Evolutionary conservation across 2,329 filamentous ascomycete species (phyloP).

Genomic region (Beauveria sp.): DNA sequence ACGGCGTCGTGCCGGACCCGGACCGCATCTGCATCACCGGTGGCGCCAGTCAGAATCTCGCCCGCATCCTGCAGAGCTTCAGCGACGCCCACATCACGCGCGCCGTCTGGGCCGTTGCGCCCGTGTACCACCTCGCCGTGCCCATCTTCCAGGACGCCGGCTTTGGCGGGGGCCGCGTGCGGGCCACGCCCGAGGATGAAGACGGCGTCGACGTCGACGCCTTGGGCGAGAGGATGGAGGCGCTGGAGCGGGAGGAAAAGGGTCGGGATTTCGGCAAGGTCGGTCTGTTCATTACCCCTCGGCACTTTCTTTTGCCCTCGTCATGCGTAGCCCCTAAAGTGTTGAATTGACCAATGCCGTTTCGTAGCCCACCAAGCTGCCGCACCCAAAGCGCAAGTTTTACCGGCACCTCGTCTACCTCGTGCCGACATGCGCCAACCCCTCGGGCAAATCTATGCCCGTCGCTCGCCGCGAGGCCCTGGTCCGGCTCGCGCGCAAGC

Average conservation of each 20-base stretch:
- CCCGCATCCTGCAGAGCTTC: constrained; percentile 69
- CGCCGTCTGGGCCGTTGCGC: constrained; percentile 72
- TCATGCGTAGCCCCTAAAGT: neutral
- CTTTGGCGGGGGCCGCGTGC: constrained; percentile 54
- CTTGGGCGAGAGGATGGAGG: constrained; percentile 23
- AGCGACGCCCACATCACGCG: constrained; percentile 70
- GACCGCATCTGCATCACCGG: constrained; percentile 73
- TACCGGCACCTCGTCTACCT: constrained; percentile 86
- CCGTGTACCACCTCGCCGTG: constrained; percentile 78
- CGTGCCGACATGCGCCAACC: constrained; percentile 85
- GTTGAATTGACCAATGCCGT: neutral
- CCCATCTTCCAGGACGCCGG: constrained; percentile 79
- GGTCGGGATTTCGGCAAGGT: constrained; percentile 7
- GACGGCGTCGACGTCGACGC: constrained; percentile 65
- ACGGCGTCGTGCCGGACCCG: constrained; percentile 35
- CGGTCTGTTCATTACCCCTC: neutral
- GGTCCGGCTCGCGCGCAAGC: constrained; percentile 66
- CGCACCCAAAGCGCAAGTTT: constrained; percentile 58
- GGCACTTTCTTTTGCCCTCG: neutral
- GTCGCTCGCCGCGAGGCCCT: constrained; percentile 58
- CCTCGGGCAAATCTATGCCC: constrained; percentile 76
- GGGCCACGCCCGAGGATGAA: constrained; percentile 66
- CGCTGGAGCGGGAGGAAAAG: constrained; percentile 21
- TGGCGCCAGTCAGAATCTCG: constrained; percentile 77
- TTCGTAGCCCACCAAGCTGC: constrained; percentile 43